Evolutionary conservation across 192 early-diverging fungal species (phyloP), one percentile per base, ranked within the genome.

Genomic region (Lunasporangiospora selenospora): DNA sequence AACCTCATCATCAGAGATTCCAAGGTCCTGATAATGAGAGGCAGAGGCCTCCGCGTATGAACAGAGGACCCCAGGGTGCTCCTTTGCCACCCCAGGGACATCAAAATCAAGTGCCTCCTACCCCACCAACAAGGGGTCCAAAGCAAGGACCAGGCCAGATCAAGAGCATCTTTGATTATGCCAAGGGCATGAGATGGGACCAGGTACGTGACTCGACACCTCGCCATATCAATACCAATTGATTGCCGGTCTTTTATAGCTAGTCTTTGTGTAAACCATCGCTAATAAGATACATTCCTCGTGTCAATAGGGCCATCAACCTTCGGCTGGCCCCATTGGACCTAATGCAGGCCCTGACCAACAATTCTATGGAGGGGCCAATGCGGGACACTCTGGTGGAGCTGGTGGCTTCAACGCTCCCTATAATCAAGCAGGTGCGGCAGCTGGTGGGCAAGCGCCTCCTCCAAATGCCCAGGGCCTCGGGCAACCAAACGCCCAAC

Each of bases 161-260:
- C 49, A 73, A 73, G 49, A 63, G 53, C 21, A 73, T 73, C 26
- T 73, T 63, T 53, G 69, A 73, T 19, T 73, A 73, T 39, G 69
- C 59, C 9, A 73, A 73, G 46, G 69, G 69, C 24, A 73, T 63
- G 69, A 54, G 61, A 40, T 73, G 69, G 69, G 61, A 73, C 47
- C 53, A 56, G 46, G 69, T 73, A 73, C 33, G 53, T 32, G 26
- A 11, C 49, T 31, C 12, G 49, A 51, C 34, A 33, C 21, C 21
- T 51, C 18, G 21, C 30, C 49, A 2, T 21, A 6, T 7, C 18
- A 30, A 9, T 48, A 27, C 10, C 19, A 18, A 16, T 31, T 27
- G 32, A 19, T 1, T 15, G n/a, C n/a, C n/a, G n/a, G n/a, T n/a
- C n/a, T n/a, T n/a, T n/a, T n/a, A n/a, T n/a, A n/a, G n/a, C n/a